These are phyloP conservation scores for Gliomastix tumulicola DNA, from an alignment of 2,329 filamentous ascomycete species.

Conservation along the genomic window DNA sequence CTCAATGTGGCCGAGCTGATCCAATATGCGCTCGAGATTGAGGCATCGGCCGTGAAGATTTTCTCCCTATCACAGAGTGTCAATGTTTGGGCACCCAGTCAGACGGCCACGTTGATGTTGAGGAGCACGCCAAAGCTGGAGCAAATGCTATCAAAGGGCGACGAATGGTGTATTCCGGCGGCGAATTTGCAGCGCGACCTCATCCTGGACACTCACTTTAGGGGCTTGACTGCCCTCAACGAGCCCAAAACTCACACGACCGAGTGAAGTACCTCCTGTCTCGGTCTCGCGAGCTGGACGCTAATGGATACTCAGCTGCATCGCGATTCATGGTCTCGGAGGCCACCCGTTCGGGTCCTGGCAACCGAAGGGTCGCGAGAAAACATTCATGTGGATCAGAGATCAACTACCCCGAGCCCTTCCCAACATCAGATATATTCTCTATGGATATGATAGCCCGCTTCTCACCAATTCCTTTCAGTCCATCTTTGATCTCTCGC, in stretches of 20 bases:
- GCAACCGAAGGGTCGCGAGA: not conserved
- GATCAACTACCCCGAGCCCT: not conserved
- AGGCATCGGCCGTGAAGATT: too few relatives aligned
- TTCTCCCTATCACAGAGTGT: not conserved
- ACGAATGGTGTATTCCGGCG: not conserved
- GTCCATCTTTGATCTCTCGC: not conserved
- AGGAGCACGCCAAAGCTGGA: not conserved
- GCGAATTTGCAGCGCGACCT: not conserved
- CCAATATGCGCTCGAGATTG: too few relatives aligned
- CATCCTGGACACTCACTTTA: not conserved
- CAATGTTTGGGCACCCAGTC: not conserved
- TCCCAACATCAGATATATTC: not conserved
- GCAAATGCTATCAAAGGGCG: too few relatives aligned
- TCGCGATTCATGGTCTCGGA: conserved; percentile 1
- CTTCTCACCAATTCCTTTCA: not conserved
- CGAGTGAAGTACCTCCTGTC: not conserved
- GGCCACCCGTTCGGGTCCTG: conserved; percentile 2
- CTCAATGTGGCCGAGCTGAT: too few relatives aligned
- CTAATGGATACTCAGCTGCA: not conserved
- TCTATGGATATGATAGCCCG: not conserved
- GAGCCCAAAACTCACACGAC: not conserved
- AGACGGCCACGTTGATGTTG: not conserved
- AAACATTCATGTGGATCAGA: not conserved
- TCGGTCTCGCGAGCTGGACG: not conserved
- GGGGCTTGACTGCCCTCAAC: not conserved